Percentiles rank a stretch among this genome's conserved stretches.
Evolutionary conservation across 2,329 filamentous ascomycete species (phyloP).

Genomic region (Apiospora arundinis): DNA sequence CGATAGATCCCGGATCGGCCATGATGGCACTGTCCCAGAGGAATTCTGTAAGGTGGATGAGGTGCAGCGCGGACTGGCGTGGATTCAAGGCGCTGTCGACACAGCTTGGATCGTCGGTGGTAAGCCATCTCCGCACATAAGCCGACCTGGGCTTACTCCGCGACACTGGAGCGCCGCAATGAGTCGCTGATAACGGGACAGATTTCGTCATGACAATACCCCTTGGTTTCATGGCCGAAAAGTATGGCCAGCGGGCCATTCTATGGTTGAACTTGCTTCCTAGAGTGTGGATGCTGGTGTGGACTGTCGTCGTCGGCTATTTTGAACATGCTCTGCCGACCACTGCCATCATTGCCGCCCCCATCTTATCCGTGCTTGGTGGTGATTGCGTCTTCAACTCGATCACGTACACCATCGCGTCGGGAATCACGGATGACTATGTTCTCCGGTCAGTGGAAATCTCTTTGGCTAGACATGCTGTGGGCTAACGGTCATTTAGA

Average conservation of each 20-base stretch:
- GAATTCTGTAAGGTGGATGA: slow-evolving; percentile 59
- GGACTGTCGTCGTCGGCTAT: slow-evolving; percentile 48
- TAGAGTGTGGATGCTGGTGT: slow-evolving; percentile 46
- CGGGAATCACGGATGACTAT: slow-evolving; percentile 50
- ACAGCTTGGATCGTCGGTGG: slow-evolving; percentile 56
- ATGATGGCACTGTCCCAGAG: slow-evolving; percentile 53
- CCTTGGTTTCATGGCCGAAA: slow-evolving; percentile 52
- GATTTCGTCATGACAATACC: slow-evolving; percentile 58
- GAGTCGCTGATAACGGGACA: slow-evolving; percentile 30
- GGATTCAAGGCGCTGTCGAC: slow-evolving; percentile 58
- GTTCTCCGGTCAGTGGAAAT: slow-evolving; percentile 40
- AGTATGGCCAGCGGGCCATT: slow-evolving; percentile 47
- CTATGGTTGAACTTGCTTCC: slow-evolving; percentile 53
- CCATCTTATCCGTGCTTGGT: slow-evolving; percentile 52
- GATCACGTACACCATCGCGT: slow-evolving; percentile 53
- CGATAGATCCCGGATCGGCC: slow-evolving; percentile 44
- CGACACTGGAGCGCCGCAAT: neutral
- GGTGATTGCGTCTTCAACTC: slow-evolving; percentile 60
- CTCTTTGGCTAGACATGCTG: neutral
- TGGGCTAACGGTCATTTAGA: slow-evolving; percentile 33
- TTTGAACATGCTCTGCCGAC: slow-evolving; percentile 45
- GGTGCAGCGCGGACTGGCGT: slow-evolving; percentile 57
- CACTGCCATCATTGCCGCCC: slow-evolving; percentile 47
- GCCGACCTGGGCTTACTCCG: neutral
- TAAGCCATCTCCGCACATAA: slow-evolving; percentile 32